A percentile compares a stretch with the other conserved stretches of the same genome.
Conservation (phyloP, 2,329 filamentous ascomycete species). For the Cryphonectria naterciae region DNA sequence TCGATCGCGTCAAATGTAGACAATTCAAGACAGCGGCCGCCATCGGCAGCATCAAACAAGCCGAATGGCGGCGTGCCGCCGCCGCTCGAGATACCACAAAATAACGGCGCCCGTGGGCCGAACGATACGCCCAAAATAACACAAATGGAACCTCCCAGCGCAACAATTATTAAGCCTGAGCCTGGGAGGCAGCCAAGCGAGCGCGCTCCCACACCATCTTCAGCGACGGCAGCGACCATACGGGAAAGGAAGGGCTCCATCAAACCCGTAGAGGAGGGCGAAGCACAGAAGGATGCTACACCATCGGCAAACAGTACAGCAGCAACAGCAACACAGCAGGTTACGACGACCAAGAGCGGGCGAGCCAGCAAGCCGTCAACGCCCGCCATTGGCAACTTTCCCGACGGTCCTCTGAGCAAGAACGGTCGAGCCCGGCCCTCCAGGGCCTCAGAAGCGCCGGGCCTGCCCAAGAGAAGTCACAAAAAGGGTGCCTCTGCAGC, state of each 20-base stretch:
- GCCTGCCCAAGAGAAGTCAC: constrained; percentile 57
- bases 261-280: constrained; percentile 48
- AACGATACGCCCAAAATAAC: constrained; percentile 52
- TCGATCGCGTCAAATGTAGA: constrained; percentile 67
- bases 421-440: constrained; percentile 58
- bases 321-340: constrained; percentile 44
- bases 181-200: constrained; percentile 23
- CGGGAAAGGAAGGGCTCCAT: constrained; percentile 38
- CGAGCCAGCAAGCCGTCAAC: constrained; percentile 70
- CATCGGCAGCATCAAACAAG: constrained; percentile 65
- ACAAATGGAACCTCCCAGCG: constrained; percentile 50
- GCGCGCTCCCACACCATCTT: constrained; percentile 27
- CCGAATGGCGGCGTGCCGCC: constrained; percentile 54
- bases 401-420: constrained; percentile 45
- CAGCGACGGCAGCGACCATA: constrained; percentile 32
- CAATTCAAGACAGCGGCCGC: constrained; percentile 56
- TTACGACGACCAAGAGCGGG: constrained; percentile 55
- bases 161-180: constrained; percentile 43
- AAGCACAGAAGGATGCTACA: constrained; percentile 46
- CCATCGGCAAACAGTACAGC: constrained; percentile 42
- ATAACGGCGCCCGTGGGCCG: constrained; percentile 38
- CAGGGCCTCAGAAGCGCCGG: constrained; percentile 47
- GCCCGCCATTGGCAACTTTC: constrained; percentile 62
- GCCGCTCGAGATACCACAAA: constrained; percentile 42
- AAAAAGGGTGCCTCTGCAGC: constrained; percentile 59